These are phyloP conservation scores for Ustilago trichophora DNA, from an alignment of 1,284 basidiomycete species.

Conservation along the genomic window DNA sequence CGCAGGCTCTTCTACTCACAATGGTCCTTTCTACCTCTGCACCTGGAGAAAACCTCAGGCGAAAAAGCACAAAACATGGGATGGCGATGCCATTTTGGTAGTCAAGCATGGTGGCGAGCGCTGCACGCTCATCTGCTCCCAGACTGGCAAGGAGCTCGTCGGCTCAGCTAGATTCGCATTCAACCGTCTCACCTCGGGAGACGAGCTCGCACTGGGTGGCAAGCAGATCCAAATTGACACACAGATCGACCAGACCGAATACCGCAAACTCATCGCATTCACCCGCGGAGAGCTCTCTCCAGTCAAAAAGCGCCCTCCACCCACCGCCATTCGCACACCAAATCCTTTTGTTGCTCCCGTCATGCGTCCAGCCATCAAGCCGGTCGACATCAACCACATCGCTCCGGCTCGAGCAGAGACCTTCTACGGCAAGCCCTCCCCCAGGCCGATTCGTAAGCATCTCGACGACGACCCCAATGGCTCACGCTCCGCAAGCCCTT, in stretches of 20 bases:
- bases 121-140: conserved; percentile 49
- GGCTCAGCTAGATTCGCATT: conserved; percentile 31
- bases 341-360: conserved; percentile 35
- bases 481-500: conserved; percentile 18
- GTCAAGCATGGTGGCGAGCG: conserved; percentile 43
- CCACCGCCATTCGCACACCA: conserved; percentile 23
- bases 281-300: conserved; percentile 40
- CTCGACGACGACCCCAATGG: conserved; percentile 5
- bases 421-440: conserved; percentile 40
- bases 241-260: conserved; percentile 29
- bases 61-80: conserved; percentile 89
- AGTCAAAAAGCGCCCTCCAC: conserved; percentile 23
- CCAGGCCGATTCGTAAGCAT: conserved; percentile 4
- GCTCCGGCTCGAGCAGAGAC: conserved; percentile 36
- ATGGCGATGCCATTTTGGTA: conserved; percentile 70
- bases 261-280: conserved; percentile 24
- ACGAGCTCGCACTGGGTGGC: conserved; percentile 49
- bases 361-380: conserved; percentile 26
- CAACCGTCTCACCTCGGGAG: conserved; percentile 42
- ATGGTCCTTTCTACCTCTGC: conserved; percentile 58
- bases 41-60: conserved; percentile 74
- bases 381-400: conserved; percentile 37
- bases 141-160: conserved; percentile 53
- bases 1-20: conserved; percentile 9
- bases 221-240: conserved; percentile 53